Base-by-base conservation (phyloP, 805 yeast species). In the Ogataea dorogensis region DNA sequence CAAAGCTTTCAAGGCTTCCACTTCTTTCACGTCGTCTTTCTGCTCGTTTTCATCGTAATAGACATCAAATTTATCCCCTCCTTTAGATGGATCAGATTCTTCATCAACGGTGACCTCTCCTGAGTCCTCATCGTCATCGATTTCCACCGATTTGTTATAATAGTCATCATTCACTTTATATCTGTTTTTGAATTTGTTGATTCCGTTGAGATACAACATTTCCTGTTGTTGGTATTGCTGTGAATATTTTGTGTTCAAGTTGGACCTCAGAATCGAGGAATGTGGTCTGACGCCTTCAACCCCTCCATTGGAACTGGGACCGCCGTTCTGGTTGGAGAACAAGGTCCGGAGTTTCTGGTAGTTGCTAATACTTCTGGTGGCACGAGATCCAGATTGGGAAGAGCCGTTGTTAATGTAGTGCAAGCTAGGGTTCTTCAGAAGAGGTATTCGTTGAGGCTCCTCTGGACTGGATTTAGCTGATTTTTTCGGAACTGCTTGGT, bases 201-300 rank as follows among this genome's bases (percentile, higher is more conserved):
- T 71, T 31, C 72, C 70, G 17, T 62, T 63, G 38, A 75, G 58
- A 45, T 75, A 75, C 26, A 71, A 65, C 47, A 65, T 66, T 49
- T 75, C 81, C 47, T 75, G 80, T 23, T 73, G 75, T 33, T 70
- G 61, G 51, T 73, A 75, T 44, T 66, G 69, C 36, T 62, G 63
- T 5, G 60, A 58, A 32, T 53, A 49, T 34, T 54, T 61, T 2
- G 60, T 51, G 19, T 59, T 56, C 21, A 61, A 39, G 29, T 63
- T 61, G 14, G 56, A 50, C 17, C 54, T 50, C 27, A 62, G 42
- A 12, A 61, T 54, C 2, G 61, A 41, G 5, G 46, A 38, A 33
- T 57, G 63, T 2, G 59, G 59, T 28, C 58, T 43, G 7, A 43
- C 51, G 17, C 43, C 49, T 15, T 39, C 56, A 17, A 17, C 28